phyloP scores from a whole-genome alignment of 345 rosid genomes.

The Hevea brasiliensis region DNA sequence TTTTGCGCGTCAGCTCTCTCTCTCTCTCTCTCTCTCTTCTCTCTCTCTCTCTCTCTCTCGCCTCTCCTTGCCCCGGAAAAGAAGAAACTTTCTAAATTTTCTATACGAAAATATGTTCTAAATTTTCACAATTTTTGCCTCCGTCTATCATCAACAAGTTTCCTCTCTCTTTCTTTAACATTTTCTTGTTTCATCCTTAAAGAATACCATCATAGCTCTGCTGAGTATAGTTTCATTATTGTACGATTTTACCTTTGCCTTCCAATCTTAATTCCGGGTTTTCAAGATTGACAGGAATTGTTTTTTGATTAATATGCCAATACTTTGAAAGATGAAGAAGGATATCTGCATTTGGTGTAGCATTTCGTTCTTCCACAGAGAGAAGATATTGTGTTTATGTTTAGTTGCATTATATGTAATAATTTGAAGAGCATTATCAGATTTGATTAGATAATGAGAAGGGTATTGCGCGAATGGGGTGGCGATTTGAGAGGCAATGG shows the following conservation, averaged over 20 bases:
- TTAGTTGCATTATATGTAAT: neutral
- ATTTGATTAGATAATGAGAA: conserved; percentile 46
- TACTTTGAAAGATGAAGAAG: neutral
- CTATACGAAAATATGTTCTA: neutral
- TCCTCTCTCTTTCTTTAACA: neutral
- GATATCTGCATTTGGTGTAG: neutral
- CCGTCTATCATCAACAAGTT: no score
- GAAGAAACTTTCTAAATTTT: conserved; percentile 1
- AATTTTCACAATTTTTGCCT: neutral
- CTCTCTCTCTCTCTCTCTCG: neutral
- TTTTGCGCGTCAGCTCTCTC: neutral
- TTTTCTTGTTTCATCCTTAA: neutral
- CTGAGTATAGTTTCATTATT: no score
- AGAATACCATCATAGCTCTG: neutral
- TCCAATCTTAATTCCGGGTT: conserved; percentile 5
- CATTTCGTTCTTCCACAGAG: neutral
- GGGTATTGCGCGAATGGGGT: conserved; percentile 32
- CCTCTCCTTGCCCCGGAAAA: conserved; percentile 3
- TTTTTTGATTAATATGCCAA: neutral
- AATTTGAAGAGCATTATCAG: neutral
- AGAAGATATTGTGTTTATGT: neutral
- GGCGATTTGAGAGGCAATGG: conserved; percentile 39
- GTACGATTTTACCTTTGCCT: neutral
- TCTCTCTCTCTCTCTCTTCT: neutral
- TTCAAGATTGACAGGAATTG: no score